Evolutionary conservation across 805 yeast species (phyloP).

Genomic region (Kluyveromyces lactis): DNA sequence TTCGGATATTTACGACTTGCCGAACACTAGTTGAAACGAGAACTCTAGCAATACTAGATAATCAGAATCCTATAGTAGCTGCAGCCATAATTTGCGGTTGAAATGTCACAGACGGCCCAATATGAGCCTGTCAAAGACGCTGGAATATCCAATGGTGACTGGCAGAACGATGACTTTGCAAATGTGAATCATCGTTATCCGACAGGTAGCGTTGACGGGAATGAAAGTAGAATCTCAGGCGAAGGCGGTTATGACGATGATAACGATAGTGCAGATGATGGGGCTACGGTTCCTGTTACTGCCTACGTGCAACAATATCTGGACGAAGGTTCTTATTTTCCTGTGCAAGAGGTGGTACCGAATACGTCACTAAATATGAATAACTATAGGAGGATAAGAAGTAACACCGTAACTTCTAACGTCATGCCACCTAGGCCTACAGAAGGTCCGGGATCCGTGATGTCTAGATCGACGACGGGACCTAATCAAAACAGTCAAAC

Average conservation of each 20-base stretch:
- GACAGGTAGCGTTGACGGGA: not conserved
- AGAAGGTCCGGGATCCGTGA: constrained; percentile 1
- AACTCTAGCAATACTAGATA: no score
- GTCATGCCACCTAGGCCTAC: constrained; percentile 6
- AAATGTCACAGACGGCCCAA: no score
- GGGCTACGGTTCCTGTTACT: constrained; percentile 6
- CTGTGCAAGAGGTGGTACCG: constrained; percentile 27
- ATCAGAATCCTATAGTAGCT: no score
- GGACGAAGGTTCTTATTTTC: constrained; percentile 12
- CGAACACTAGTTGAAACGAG: no score
- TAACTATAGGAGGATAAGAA: constrained; percentile 10
- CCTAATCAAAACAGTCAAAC: constrained; percentile 6
- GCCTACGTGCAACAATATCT: constrained; percentile 24
- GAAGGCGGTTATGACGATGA: not conserved
- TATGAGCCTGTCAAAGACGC: no score
- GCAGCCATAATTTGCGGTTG: no score
- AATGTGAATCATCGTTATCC: not conserved
- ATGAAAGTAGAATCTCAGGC: not conserved
- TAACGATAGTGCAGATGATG: not conserved
- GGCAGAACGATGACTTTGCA: not conserved
- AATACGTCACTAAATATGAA: constrained; percentile 20
- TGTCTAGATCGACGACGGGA: not conserved
- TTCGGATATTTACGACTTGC: no score
- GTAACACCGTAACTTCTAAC: constrained; percentile 16
- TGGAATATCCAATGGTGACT: not conserved